Conservation (phyloP, 2,329 filamentous ascomycete species). For the Epichloe aotearoae region DNA sequence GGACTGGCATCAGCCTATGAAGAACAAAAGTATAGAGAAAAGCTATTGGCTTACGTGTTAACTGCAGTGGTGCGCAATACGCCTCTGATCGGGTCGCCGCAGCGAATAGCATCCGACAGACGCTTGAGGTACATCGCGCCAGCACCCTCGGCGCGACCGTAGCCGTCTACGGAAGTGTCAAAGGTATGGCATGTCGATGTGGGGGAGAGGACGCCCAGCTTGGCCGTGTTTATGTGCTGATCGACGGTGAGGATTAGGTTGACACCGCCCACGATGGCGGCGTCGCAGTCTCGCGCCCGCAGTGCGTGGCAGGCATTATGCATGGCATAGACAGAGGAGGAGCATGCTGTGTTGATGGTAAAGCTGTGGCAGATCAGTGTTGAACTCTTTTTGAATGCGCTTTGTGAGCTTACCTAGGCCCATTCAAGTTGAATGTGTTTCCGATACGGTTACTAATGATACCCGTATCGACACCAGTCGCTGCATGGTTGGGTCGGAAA, state of each 20-base stretch:
- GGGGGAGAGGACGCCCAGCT: slow-evolving; percentile 12
- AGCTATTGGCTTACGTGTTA: slow-evolving; percentile 2
- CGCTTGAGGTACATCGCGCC: slow-evolving; percentile 21
- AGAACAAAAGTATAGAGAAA: too few species aligned
- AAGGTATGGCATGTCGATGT: slow-evolving; percentile 19
- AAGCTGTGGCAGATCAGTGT: slow-evolving; percentile 13
- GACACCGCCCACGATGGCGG: slow-evolving; percentile 22
- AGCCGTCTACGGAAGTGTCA: slow-evolving; percentile 20
- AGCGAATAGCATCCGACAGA: slow-evolving; percentile 15
- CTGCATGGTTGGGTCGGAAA: slow-evolving; percentile 3
- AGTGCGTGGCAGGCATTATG: slow-evolving; percentile 15
- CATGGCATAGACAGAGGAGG: slow-evolving; percentile 19
- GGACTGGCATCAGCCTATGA: too few species aligned
- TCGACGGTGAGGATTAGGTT: slow-evolving; percentile 21
- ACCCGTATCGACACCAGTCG: slow-evolving; percentile 19
- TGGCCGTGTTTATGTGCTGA: slow-evolving; percentile 10
- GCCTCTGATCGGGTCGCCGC: slow-evolving; percentile 11
- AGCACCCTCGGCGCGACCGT: slow-evolving; percentile 19
- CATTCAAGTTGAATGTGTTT: slow-evolving; percentile 24
- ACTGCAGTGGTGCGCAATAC: slow-evolving; percentile 12
- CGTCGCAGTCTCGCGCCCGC: slow-evolving; percentile 17
- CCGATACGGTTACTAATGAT: slow-evolving; percentile 25
- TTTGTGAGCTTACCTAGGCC: too few species aligned
- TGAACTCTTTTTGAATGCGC: too few species aligned
- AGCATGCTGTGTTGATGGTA: slow-evolving; percentile 23